Percentiles rank a stretch among this genome's conserved stretches.
phyloP scores from a whole-genome alignment of 2,329 filamentous ascomycete species.

The Emmonsia crescens region DNA sequence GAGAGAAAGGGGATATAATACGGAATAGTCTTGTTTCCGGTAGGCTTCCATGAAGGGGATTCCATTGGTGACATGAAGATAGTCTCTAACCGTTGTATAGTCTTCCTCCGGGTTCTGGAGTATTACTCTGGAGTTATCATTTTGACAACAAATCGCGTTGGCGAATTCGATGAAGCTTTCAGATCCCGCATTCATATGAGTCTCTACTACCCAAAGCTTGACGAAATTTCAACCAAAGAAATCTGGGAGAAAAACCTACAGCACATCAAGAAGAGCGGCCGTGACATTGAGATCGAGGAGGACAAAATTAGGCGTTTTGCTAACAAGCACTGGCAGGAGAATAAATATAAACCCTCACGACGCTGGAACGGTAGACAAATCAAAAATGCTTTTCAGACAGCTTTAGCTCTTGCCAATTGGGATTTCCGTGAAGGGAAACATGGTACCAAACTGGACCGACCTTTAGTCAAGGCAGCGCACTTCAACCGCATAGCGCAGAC shows the following conservation, averaged over 20 bases:
- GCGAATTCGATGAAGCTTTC: slow-evolving; percentile 41
- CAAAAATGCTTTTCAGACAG: slow-evolving; percentile 27
- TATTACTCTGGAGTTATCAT: slow-evolving; percentile 41
- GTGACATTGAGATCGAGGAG: slow-evolving; percentile 7
- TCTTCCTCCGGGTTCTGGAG: slow-evolving; percentile 39
- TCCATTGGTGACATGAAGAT: neutral
- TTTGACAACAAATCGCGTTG: slow-evolving; percentile 43
- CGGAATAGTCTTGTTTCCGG: slow-evolving; percentile 34
- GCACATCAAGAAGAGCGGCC: slow-evolving; percentile 8
- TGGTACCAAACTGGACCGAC: neutral
- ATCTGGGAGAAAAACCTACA: slow-evolving; percentile 18
- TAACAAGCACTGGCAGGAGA: slow-evolving; percentile 9
- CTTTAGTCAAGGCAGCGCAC: neutral
- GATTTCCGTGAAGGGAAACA: slow-evolving; percentile 8
- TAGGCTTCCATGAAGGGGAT: neutral
- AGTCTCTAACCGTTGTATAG: slow-evolving; percentile 15
- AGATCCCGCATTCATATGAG: slow-evolving; percentile 39
- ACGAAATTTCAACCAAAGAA: slow-evolving; percentile 10
- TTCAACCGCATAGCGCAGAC: neutral
- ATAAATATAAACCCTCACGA: slow-evolving; percentile 8
- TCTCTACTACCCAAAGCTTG: slow-evolving; percentile 31
- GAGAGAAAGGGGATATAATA: slow-evolving; percentile 24
- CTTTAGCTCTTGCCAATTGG: slow-evolving; percentile 23
- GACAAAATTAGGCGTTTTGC: slow-evolving; percentile 13
- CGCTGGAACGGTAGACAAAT: slow-evolving; percentile 30